Base-by-base conservation (phyloP, 129 eudicot species). In the Chrysanthemum lavandulifolium region DNA sequence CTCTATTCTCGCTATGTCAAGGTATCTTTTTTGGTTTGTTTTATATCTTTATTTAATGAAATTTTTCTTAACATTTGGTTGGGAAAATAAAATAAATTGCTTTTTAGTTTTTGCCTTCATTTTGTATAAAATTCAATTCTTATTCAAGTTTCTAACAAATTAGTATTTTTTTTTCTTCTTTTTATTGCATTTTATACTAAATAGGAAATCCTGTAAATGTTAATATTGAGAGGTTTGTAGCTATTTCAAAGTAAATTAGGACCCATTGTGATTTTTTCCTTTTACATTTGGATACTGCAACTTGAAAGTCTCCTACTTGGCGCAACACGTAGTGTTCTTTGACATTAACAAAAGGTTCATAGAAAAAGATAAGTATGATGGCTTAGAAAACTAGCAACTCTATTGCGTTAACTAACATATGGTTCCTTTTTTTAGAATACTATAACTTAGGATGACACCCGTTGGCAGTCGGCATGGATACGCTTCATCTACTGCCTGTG, bases 1-100 rank as follows among this genome's bases (percentile, higher is more conserved):
- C 47, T 51, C 74, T 53, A 16, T 62, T 71, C 63, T 80, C 85
- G 86, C 77, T 68, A 88, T 88, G 94, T 88, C 87, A 69, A 88
- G 94, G 94, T 18, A 6, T 48, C 12, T 9, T 48, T 9, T 23
- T 14, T 52, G 5, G 10, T 36, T 60, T 47, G 5, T 16, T 29
- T 69, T 59, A 14, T 61, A 1, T 40, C 53, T 10, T 10, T 69
- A 57, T 53, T 18, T 23, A 45, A 40, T 62, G 54, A 53, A 53
- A 68, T 40, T 62, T 77, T 31, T 31, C 36, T 66, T 43, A 12
- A 48, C 56, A 65, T 65, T 9, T 75, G 45, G 29, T 52, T 63
- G 8, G 43, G 2, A 1, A 36, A 5, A 36, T 23, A 23, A 23
- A 23, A 23, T 23, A 23, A 23, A 23, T 23, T 23, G 25, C 25